Evolutionary conservation across 2,329 filamentous ascomycete species (phyloP).

Genomic region (Cladosporium cucumerinum): DNA sequence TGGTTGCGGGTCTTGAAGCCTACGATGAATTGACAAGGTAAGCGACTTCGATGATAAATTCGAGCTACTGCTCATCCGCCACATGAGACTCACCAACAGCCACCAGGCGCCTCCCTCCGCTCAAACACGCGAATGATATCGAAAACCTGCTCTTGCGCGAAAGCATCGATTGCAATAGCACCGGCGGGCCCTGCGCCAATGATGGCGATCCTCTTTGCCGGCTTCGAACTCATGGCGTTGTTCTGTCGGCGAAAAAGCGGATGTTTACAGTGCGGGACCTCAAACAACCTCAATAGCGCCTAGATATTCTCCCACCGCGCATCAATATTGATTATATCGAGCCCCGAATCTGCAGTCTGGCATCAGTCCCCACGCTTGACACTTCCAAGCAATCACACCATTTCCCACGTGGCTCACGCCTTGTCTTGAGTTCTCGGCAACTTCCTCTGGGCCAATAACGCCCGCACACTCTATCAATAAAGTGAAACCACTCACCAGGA

Average conservation of each 20-base stretch:
- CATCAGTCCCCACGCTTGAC: background rate
- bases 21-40: background rate
- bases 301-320: too few relatives aligned
- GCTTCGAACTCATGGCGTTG: background rate
- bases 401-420: background rate
- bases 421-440: background rate
- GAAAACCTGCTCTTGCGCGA: slow-evolving; percentile 57
- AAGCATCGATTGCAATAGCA: slow-evolving; percentile 58
- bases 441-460: background rate
- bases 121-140: slow-evolving; percentile 56
- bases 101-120: slow-evolving; percentile 56
- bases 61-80: background rate
- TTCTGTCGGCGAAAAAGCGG: too few relatives aligned
- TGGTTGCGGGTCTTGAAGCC: background rate
- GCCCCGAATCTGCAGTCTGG: background rate
- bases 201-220: slow-evolving; percentile 48
- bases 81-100: slow-evolving; percentile 52
- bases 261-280: too few relatives aligned
- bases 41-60: background rate
- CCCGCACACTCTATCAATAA: background rate
- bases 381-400: background rate
- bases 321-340: background rate
- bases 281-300: too few relatives aligned
- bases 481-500: background rate
- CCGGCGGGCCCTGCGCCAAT: slow-evolving; percentile 61